Conservation (phyloP, 106 monocot species). For the Dendrobium officinale region DNA sequence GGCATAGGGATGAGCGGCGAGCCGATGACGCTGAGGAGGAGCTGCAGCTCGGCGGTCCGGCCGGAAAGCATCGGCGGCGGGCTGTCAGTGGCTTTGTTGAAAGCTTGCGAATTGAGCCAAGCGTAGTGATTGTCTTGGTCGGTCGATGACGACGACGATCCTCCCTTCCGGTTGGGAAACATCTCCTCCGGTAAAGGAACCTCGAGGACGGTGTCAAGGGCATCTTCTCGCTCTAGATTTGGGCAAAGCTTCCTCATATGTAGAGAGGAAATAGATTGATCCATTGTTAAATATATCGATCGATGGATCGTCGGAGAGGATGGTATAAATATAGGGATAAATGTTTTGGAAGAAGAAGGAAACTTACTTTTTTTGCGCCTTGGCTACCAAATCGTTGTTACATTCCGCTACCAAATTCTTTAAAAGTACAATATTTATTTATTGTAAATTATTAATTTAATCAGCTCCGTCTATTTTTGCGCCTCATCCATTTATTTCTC, state of each 20-base stretch:
- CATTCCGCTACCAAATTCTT: too few species aligned
- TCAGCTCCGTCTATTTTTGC: too few species aligned
- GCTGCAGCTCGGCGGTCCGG: constrained; percentile 65
- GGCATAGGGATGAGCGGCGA: constrained; percentile 76
- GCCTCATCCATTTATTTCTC: too few species aligned
- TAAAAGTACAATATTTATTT: too few species aligned
- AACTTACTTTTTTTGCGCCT: too few species aligned
- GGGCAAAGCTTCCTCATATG: constrained; percentile 83
- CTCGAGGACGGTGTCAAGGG: constrained; percentile 80
- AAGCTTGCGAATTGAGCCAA: constrained; percentile 61
- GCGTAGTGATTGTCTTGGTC: constrained; percentile 27
- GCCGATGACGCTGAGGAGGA: constrained; percentile 79
- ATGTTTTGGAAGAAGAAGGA: too few species aligned
- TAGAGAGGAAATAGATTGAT: background rate
- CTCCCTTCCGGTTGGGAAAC: constrained; percentile 20
- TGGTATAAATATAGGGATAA: too few species aligned
- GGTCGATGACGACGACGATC: background rate
- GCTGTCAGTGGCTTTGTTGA: constrained; percentile 24
- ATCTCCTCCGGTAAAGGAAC: constrained; percentile 93
- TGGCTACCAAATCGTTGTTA: too few species aligned
- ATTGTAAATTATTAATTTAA: too few species aligned
- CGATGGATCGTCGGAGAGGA: background rate
- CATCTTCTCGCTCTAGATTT: constrained; percentile 72
- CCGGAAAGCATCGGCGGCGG: constrained; percentile 22
- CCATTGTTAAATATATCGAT: background rate